Conservation (phyloP, 331 rosid genomes). For the Pyrus hybrid region DNA sequence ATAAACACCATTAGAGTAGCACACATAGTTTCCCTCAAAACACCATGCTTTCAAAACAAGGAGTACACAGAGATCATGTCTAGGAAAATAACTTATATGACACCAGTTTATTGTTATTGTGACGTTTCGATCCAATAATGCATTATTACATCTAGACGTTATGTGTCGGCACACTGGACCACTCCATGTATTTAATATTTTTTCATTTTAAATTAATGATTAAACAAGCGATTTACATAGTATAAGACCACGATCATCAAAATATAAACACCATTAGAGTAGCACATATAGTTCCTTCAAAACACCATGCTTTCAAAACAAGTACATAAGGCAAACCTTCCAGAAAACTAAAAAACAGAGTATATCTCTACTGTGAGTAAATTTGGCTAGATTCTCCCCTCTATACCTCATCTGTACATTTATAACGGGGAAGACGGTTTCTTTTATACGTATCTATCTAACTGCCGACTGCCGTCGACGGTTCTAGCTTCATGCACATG, state of each 20-base stretch:
- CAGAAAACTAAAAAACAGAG: neutral
- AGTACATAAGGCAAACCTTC: neutral
- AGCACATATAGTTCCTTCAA: neutral
- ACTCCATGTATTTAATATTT: too few species aligned
- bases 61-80: too few species aligned
- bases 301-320: neutral
- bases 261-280: neutral
- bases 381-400: neutral
- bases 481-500: neutral
- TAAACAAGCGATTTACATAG: too few species aligned
- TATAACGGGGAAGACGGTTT: neutral
- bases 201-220: too few species aligned
- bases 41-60: neutral
- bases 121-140: too few species aligned
- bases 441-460: neutral
- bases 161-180: too few species aligned
- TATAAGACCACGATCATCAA: too few species aligned
- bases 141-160: too few species aligned
- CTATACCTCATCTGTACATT: conserved; percentile 6
- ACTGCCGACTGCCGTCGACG: neutral
- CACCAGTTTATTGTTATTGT: too few species aligned
- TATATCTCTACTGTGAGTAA: neutral
- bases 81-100: too few species aligned
- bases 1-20: neutral
- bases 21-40: neutral